phyloP scores from a whole-genome alignment of 2,329 filamentous ascomycete species.

The Penicillium sp. region DNA sequence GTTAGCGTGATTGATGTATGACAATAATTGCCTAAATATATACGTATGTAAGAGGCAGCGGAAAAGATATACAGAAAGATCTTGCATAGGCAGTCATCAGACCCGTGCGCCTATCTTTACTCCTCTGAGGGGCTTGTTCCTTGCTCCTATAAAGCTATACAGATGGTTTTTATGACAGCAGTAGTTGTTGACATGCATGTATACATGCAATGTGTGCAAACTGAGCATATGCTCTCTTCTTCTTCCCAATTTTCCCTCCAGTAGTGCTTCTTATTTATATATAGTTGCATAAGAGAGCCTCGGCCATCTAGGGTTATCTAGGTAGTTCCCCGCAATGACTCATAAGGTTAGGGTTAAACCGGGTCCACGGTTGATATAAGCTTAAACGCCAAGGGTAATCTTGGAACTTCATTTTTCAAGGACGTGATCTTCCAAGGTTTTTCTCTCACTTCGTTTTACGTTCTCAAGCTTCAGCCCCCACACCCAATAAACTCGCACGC shows the following conservation, averaged over 20 bases:
- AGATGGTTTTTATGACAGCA: not conserved
- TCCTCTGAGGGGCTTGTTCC: too few relatives aligned
- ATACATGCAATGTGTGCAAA: too few relatives aligned
- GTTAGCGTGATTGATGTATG: too few relatives aligned
- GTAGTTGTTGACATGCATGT: too few relatives aligned
- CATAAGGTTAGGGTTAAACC: not conserved
- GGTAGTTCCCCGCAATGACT: not conserved
- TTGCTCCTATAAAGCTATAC: not conserved
- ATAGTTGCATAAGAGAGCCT: not conserved
- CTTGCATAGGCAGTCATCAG: not conserved
- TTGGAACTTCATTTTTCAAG: not conserved
- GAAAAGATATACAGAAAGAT: too few relatives aligned
- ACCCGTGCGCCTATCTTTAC: too few relatives aligned
- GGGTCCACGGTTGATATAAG: not conserved
- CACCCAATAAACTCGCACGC: not conserved
- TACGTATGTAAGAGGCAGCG: too few relatives aligned
- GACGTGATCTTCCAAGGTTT: not conserved
- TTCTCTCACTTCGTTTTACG: not conserved
- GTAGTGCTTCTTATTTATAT: not conserved
- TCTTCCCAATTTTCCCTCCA: not conserved
- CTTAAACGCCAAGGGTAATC: not conserved
- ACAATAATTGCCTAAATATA: too few relatives aligned
- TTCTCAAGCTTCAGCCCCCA: not conserved
- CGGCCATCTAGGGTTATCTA: not conserved
- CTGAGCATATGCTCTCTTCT: too few relatives aligned